phyloP scores from a whole-genome alignment of 2,329 filamentous ascomycete genomes.

The Microcyclospora tardicrescens region DNA sequence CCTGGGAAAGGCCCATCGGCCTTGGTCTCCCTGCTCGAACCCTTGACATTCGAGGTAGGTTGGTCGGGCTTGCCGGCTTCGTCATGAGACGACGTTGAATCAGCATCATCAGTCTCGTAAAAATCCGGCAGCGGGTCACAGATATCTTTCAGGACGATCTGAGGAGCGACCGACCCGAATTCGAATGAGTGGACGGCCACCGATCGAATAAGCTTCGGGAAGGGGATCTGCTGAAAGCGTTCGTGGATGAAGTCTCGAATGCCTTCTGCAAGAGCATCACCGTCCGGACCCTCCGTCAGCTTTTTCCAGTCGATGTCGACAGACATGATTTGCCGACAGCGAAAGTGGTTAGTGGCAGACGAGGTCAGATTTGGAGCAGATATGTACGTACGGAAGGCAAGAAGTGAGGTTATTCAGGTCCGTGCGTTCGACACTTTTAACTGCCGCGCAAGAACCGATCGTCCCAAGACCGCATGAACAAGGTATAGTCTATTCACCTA shows the following conservation, averaged over 20 bases:
- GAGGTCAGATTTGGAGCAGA: background rate
- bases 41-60: background rate
- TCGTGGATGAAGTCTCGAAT: slow-evolving; percentile 92
- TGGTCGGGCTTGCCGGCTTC: slow-evolving; percentile 24
- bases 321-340: slow-evolving; percentile 55
- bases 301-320: slow-evolving; percentile 96
- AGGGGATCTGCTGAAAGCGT: slow-evolving; percentile 81
- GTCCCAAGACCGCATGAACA: background rate
- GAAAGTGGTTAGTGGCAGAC: background rate
- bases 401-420: background rate
- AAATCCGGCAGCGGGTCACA: slow-evolving; percentile 93
- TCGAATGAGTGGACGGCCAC: slow-evolving; percentile 91
- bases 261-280: slow-evolving; percentile 65
- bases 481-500: no score
- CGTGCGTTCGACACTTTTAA: background rate
- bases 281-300: slow-evolving; percentile 79
- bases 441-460: background rate
- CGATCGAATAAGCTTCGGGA: slow-evolving; percentile 93
- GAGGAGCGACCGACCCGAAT: slow-evolving; percentile 71
- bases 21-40: background rate
- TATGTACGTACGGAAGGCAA: background rate
- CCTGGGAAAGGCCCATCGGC: background rate
- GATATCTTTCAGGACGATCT: slow-evolving; percentile 89
- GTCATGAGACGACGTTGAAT: slow-evolving; percentile 34
- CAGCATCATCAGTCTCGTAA: slow-evolving; percentile 69